Conservation (phyloP, 257 asterid species). For the Linderniella brevidens region DNA sequence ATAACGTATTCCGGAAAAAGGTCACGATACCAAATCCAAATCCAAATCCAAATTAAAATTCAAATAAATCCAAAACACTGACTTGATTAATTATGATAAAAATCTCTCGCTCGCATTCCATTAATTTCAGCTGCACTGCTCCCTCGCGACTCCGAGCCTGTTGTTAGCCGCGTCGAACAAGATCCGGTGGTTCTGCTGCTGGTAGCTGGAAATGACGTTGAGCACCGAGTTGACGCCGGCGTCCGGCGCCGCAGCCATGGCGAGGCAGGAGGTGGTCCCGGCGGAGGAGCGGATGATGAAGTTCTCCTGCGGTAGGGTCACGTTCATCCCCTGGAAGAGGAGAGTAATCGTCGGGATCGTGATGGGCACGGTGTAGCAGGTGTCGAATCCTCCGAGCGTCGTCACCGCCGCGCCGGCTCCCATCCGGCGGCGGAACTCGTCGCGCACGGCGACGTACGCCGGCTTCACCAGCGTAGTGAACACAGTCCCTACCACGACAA, state of each 20-base stretch:
- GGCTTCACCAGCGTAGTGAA: conserved; percentile 61
- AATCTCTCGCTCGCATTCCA: no score
- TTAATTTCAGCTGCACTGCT: conserved; percentile 26
- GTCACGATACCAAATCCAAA: no score
- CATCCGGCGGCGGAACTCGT: conserved; percentile 67
- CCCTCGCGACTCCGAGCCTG: conserved; percentile 57
- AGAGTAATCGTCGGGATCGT: conserved; percentile 53
- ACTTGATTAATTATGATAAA: no score
- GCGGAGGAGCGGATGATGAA: conserved; percentile 56
- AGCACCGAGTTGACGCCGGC: conserved; percentile 35
- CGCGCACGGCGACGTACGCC: conserved; percentile 63
- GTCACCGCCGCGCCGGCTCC: conserved; percentile 33
- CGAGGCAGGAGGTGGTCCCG: conserved; percentile 41
- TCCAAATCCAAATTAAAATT: no score
- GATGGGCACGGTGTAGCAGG: conserved; percentile 65
- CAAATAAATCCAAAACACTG: no score
- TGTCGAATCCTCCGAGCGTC: conserved; percentile 79
- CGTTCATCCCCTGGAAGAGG: conserved; percentile 72
- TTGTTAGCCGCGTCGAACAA: conserved; percentile 36
- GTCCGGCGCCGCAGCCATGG: conserved; percentile 56
- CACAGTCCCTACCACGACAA: conserved; percentile 34
- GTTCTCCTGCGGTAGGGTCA: conserved; percentile 65
- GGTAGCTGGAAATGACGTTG: conserved; percentile 56
- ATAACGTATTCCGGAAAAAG: no score
- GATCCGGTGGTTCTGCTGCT: conserved; percentile 77